Evolutionary conservation across 495 filamentous ascomycete species (phyloP), one percentile per base, ranked within the genome.

Genomic region (Podospora anserina): DNA sequence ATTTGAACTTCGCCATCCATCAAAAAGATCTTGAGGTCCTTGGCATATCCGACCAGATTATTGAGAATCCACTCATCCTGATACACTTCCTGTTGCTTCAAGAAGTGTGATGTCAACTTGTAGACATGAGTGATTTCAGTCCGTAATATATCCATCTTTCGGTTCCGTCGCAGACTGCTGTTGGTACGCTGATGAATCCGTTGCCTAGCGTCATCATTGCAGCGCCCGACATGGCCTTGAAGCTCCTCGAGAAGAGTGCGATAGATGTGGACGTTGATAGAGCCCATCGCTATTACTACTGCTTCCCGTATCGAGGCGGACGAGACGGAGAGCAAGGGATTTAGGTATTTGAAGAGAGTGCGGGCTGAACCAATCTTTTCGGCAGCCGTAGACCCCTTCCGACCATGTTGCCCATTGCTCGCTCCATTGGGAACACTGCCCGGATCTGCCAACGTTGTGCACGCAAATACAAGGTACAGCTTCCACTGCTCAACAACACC

Each of bases 401-500:
- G 87, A 4, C 87, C 86, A 76, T 99, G 94, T 71, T 96, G 92
- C n/a, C 85, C 83, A 70, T 87, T 85, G 71, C 80, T 85, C 79
- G 86, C 71, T 73, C 75, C 68, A 61, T 75, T 87, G 56, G 86
- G 88, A 34, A 86, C 83, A 19, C 84, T 88, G 19, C 93, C 94
- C 19, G 92, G 88, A 67, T 93, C 94, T 32, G 90, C 94, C 30
- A 99, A 83, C 0, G 96, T 99, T 9, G 93, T 96, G 76, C 96
- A 99, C 5, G 96, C 96, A 79, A 98, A 96, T 58, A 96, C 91
- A 56, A 99, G 84, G 75, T 97, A 97, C n/a, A 98, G 82, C 78
- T 97, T 98, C 94, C 94, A 99, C 78, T 99, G 95, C 75, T 98
- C 95, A 67, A 98, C 87, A 66, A 99, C 81, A 54, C 96, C 88